Conservation (phyloP, 768 basidiomycete species). For the Tulasnella sp. region DNA sequence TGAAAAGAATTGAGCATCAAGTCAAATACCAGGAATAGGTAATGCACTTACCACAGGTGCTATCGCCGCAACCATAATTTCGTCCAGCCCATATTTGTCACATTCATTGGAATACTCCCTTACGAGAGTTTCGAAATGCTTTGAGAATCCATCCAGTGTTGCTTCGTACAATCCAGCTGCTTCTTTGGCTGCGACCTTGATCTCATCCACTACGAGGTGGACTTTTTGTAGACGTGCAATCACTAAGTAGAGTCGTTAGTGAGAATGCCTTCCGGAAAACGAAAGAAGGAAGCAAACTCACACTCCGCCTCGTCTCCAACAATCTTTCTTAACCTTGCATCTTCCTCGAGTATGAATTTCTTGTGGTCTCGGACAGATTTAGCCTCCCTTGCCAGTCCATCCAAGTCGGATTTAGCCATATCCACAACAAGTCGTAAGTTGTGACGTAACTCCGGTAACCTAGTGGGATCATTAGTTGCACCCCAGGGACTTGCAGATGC, state of each 20-base stretch:
- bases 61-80: conserved; percentile 86
- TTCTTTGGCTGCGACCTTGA: conserved; percentile 52
- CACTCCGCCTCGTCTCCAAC: conserved; percentile 67
- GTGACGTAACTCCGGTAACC: conserved; percentile 93
- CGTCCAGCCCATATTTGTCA: conserved; percentile 66
- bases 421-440: conserved; percentile 82
- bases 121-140: conserved; percentile 58
- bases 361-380: conserved; percentile 69
- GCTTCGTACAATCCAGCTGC: conserved; percentile 49
- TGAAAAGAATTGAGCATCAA: conserved; percentile 20
- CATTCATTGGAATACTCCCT: conserved; percentile 61
- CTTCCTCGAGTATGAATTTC: conserved; percentile 57
- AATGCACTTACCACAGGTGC: conserved; percentile 46
- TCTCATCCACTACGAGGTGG: conserved; percentile 58
- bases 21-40: neutral
- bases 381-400: conserved; percentile 82
- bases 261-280: neutral
- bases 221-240: conserved; percentile 67
- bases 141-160: conserved; percentile 59
- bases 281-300: conserved; percentile 28
- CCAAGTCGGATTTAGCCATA: conserved; percentile 68
- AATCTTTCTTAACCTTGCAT: conserved; percentile 50
- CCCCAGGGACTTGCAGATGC: conserved; percentile 69
- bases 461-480: conserved; percentile 71
- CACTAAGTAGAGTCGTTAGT: conserved; percentile 33